Conservation (phyloP, 805 yeast genomes). For the Wickerhamiella alocasiicola region DNA sequence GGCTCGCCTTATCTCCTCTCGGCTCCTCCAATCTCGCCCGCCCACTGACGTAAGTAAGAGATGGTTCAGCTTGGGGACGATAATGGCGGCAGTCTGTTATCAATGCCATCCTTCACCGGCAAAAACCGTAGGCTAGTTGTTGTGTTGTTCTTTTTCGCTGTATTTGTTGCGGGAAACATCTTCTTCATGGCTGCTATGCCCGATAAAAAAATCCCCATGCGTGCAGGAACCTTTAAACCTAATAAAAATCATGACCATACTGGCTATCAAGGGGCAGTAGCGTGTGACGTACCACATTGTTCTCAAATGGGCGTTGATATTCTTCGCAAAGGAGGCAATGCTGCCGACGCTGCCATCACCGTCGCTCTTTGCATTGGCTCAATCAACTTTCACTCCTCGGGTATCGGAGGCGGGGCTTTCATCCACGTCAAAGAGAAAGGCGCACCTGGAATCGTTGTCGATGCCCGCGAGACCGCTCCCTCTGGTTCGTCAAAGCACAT, state of each 20-base stretch:
- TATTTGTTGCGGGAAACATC: slow-evolving; percentile 4
- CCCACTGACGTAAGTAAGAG: not conserved
- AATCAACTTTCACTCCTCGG: slow-evolving; percentile 69
- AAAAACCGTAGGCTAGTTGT: slow-evolving; percentile 4
- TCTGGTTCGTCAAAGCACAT: slow-evolving; percentile 45
- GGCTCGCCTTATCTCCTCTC: no score
- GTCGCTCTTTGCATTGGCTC: slow-evolving; percentile 82
- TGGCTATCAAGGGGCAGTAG: slow-evolving; percentile 45
- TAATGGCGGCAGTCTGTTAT: no score
- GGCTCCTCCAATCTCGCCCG: no score
- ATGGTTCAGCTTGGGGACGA: slow-evolving; percentile 9
- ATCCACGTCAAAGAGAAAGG: slow-evolving; percentile 38
- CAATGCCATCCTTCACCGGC: not conserved
- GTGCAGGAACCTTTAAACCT: slow-evolving; percentile 19
- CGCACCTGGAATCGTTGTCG: slow-evolving; percentile 48
- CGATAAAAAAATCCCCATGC: slow-evolving; percentile 3
- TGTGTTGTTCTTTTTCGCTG: slow-evolving; percentile 1
- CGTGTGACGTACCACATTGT: slow-evolving; percentile 52
- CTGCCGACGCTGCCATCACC: slow-evolving; percentile 89
- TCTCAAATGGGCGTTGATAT: slow-evolving; percentile 50
- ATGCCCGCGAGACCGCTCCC: slow-evolving; percentile 88
- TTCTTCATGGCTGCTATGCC: slow-evolving; percentile 5
- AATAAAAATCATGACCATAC: slow-evolving; percentile 14
- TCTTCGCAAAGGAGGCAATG: slow-evolving; percentile 48
- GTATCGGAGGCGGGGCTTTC: slow-evolving; percentile 89